Conservation (phyloP, 2,329 filamentous ascomycete genomes). For the Monilinia fructigena region DNA sequence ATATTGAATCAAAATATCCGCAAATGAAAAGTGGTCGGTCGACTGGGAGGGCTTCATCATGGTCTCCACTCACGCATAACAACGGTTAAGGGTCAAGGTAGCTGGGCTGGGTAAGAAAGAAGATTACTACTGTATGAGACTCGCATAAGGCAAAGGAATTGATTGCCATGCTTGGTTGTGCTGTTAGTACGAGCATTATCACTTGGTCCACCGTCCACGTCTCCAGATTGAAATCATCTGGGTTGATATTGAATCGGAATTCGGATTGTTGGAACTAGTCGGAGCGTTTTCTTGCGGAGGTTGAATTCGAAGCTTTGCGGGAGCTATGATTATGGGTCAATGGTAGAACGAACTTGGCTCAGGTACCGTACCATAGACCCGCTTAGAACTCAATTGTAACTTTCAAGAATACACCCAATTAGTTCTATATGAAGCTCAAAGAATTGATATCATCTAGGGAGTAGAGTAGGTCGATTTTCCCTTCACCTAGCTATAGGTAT, state of each 20-base stretch:
- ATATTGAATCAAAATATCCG: constrained; percentile 9
- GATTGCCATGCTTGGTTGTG: background rate
- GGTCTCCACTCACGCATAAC: constrained; percentile 3
- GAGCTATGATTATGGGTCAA: background rate
- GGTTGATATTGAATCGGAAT: constrained; percentile 5
- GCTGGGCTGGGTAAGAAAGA: background rate
- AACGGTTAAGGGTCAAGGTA: background rate
- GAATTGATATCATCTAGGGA: too few relatives aligned
- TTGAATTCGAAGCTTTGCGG: background rate
- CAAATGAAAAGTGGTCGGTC: constrained; percentile 17
- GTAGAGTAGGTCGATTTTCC: too few relatives aligned
- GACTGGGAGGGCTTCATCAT: constrained; percentile 4
- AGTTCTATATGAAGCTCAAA: too few relatives aligned
- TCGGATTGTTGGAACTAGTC: constrained; percentile 1
- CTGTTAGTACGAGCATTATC: background rate
- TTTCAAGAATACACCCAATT: too few relatives aligned
- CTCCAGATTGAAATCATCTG: constrained; percentile 2
- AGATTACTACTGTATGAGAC: background rate
- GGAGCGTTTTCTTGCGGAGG: background rate
- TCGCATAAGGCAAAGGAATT: background rate
- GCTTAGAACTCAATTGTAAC: background rate
- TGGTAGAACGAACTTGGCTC: background rate
- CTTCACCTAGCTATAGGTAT: too few relatives aligned
- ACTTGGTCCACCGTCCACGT: background rate
- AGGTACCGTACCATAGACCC: background rate